Evolutionary conservation across 2,329 filamentous ascomycete species (phyloP), one percentile per base, ranked within the genome.

Genomic region (Fusarium pseudocircinatum): DNA sequence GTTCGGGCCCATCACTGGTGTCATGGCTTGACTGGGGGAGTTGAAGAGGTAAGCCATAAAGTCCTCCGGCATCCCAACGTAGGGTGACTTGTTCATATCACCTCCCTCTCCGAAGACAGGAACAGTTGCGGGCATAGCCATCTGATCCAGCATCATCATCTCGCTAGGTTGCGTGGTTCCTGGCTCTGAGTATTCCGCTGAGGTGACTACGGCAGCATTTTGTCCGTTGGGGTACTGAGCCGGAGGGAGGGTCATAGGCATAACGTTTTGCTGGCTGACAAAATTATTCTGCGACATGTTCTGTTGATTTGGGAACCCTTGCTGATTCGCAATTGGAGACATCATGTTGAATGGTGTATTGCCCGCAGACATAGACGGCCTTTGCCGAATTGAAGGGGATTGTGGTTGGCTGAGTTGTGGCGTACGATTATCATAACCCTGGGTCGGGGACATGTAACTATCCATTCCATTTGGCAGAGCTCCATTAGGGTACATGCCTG

Each of bases 31-130:
- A 34, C 76, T 70, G 12, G 80, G 69, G 6, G 81, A 80, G 79
- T 93, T 95, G 82, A 97, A 97, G 32, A 97, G 82, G 86, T 93
- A 97, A 10, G 92, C 91, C 73, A 95, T 92, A 78, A 96, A 96
- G 78, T 97, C 94, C 79, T 97, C 94, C 0, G 94, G 92, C 84
- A 97, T 93, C 14, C 93, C 92, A 8, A 88, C 87, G 79, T 96
- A 96, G 0, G 96, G 95, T 6, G 95, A 97, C 64, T 96, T 93
- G 75, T 93, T 95, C 44, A 89, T 77, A 68, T 94, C 91, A 24
- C 90, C 92, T 76, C 97, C 94, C 32, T 89, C 91, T 22, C 94
- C 94, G 82, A 98, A 98, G 32, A 98, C 92, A 2, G 96, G 94
- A 76, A 97, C 93, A 9, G 93, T 91, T 63, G 90, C 91, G 22